Evolutionary conservation across 306 rosid genomes (phyloP).

Genomic region (Calophaca sinica): DNA sequence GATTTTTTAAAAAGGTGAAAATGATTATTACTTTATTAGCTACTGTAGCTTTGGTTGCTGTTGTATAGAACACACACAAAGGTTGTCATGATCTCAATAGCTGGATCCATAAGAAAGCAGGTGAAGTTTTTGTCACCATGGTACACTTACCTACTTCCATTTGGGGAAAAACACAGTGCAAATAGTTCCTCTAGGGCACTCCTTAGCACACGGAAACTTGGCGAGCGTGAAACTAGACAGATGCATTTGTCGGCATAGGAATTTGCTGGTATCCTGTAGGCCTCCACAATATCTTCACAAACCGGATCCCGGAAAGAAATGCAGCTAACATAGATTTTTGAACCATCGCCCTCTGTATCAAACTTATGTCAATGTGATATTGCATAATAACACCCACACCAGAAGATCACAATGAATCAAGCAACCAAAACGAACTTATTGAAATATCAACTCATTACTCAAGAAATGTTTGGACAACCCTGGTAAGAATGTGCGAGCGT

Average conservation of each 20-base stretch:
- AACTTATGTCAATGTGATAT: conserved; percentile 44
- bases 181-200: conserved; percentile 84
- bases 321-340: conserved; percentile 96
- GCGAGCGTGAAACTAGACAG: conserved; percentile 93
- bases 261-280: conserved; percentile 84
- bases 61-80: conserved; percentile 35
- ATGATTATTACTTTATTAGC: conserved; percentile 28
- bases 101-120: conserved; percentile 42
- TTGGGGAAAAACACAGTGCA: conserved; percentile 82
- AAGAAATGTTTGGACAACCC: conserved; percentile 18
- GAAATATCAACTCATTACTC: conserved; percentile 36
- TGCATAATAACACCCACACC: conserved; percentile 34
- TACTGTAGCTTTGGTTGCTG: conserved; percentile 20
- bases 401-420: conserved; percentile 35
- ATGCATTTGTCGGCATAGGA: conserved; percentile 98
- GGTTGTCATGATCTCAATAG: conserved; percentile 38
- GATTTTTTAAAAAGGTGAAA: conserved; percentile 18
- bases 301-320: conserved; percentile 96
- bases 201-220: conserved; percentile 75
- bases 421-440: conserved; percentile 34
- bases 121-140: conserved; percentile 41
- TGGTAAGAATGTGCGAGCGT: not conserved
- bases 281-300: conserved; percentile 90
- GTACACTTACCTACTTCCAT: conserved; percentile 85
- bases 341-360: conserved; percentile 96